A percentile compares a stretch with the other conserved stretches of the same genome.
phyloP scores from a whole-genome alignment of 805 yeast genomes.

The Candida gorgasii region DNA sequence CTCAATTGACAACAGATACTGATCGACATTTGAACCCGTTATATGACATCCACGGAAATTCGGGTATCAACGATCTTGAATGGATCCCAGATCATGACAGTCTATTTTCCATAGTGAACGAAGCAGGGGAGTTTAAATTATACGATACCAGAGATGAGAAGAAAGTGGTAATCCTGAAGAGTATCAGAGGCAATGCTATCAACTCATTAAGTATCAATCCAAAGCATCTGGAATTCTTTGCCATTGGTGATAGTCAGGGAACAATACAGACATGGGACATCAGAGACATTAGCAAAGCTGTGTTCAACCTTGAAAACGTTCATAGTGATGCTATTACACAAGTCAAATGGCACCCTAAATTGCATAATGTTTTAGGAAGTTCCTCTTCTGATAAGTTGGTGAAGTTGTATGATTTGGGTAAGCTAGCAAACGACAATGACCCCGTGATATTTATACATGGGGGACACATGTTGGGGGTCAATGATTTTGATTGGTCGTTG shows the following conservation, averaged over 20 bases:
- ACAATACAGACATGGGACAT: constrained; percentile 63
- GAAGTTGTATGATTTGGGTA: constrained; percentile 57
- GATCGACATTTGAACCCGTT: constrained; percentile 8
- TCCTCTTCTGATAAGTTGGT: constrained; percentile 67
- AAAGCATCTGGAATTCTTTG: constrained; percentile 54
- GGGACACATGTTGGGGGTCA: constrained; percentile 87
- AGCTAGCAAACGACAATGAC: constrained; percentile 19
- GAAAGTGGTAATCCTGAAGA: not conserved
- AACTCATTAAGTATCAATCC: constrained; percentile 65
- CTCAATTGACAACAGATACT: constrained; percentile 29
- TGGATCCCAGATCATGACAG: constrained; percentile 68
- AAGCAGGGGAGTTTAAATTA: constrained; percentile 51
- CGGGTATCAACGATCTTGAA: constrained; percentile 68
- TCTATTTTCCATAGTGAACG: constrained; percentile 67
- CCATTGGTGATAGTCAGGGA: constrained; percentile 68
- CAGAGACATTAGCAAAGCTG: constrained; percentile 32
- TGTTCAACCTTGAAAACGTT: not conserved
- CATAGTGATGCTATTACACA: constrained; percentile 61
- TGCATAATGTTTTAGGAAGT: constrained; percentile 56
- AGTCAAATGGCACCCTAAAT: constrained; percentile 70
- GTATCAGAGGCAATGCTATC: constrained; percentile 36
- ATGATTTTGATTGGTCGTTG: constrained; percentile 81
- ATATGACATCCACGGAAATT: not conserved
- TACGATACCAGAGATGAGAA: constrained; percentile 51
- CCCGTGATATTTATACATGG: constrained; percentile 64